Conservation (phyloP, 2,329 filamentous ascomycete genomes). For the Scorias spongiosa region DNA sequence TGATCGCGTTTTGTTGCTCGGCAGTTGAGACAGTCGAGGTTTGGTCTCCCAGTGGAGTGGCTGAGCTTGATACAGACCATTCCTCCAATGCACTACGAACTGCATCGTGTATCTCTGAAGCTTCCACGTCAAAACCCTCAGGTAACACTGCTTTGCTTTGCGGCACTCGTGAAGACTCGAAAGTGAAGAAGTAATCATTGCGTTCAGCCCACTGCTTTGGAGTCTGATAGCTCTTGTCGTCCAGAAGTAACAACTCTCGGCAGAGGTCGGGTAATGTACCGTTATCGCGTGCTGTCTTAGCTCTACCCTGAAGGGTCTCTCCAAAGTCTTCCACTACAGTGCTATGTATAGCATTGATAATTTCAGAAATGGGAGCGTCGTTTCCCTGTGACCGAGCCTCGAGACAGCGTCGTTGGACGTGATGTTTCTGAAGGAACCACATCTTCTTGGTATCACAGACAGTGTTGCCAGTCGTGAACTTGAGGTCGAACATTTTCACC, state of each 20-base stretch:
- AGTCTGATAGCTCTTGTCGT: constrained; percentile 43
- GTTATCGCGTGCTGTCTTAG: not conserved
- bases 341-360: constrained; percentile 16
- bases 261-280: constrained; percentile 1
- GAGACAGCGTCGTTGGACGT: constrained; percentile 38
- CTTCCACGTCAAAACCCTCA: constrained; percentile 3
- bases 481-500: constrained; percentile 60
- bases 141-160: constrained; percentile 1
- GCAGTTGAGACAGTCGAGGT: not conserved
- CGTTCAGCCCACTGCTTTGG: constrained; percentile 39
- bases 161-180: constrained; percentile 7
- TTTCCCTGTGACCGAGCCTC: constrained; percentile 25
- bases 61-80: not conserved
- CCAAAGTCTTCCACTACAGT: not conserved
- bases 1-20: constrained; percentile 1
- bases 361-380: constrained; percentile 24
- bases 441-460: constrained; percentile 70
- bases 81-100: constrained; percentile 1
- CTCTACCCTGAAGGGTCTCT: not conserved
- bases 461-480: constrained; percentile 83
- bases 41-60: not conserved
- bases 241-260: constrained; percentile 33
- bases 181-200: constrained; percentile 43
- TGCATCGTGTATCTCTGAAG: constrained; percentile 1
- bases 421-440: constrained; percentile 59